Evolutionary conservation across 768 basidiomycete genomes (phyloP).

Genomic region (Lentinula boryana): DNA sequence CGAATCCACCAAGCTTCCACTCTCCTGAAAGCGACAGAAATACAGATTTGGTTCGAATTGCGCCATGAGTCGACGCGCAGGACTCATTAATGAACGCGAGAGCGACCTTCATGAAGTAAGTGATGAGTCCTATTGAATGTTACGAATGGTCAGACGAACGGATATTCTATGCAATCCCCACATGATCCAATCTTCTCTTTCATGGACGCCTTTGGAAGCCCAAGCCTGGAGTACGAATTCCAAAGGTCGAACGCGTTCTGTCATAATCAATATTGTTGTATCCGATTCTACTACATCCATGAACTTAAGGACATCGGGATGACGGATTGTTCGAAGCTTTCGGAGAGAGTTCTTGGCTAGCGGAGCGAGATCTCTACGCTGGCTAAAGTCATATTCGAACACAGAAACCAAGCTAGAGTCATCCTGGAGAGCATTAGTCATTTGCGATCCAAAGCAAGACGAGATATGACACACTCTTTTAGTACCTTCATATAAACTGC

Average conservation of each 20-base stretch:
- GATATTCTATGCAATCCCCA: constrained; percentile 93
- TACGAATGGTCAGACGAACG: constrained; percentile 38
- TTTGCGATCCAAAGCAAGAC: not conserved
- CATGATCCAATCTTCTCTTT: constrained; percentile 81
- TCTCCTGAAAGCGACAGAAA: constrained; percentile 93
- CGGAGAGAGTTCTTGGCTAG: constrained; percentile 87
- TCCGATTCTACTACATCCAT: constrained; percentile 93
- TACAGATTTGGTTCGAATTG: constrained; percentile 64
- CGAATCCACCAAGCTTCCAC: constrained; percentile 96
- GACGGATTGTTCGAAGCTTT: constrained; percentile 85
- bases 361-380: constrained; percentile 56
- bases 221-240: constrained; percentile 54
- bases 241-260: constrained; percentile 85
- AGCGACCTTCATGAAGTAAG: constrained; percentile 55
- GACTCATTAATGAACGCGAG: constrained; percentile 86
- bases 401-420: constrained; percentile 82
- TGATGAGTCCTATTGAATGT: not conserved
- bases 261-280: constrained; percentile 83
- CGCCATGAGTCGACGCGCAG: constrained; percentile 79
- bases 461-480: constrained; percentile 59
- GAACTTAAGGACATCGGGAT: constrained; percentile 95
- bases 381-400: constrained; percentile 84
- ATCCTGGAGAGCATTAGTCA: constrained; percentile 49
- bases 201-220: constrained; percentile 54
- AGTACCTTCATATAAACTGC: constrained; percentile 81